Base-by-base conservation (phyloP, 257 asterid species). In the Dorcoceras hygrometricum region DNA sequence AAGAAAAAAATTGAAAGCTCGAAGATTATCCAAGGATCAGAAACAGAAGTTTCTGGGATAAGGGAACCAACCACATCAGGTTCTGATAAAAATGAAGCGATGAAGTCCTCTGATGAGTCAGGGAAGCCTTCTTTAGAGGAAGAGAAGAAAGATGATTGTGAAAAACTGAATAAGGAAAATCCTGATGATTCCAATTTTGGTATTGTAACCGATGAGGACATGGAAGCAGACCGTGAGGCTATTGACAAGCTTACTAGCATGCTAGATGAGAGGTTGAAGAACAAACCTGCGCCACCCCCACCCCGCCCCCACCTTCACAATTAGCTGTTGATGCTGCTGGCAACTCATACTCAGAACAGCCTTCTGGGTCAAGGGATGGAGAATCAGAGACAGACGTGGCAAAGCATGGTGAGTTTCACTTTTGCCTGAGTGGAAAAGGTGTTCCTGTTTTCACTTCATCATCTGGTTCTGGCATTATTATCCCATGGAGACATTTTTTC, bases 221-320 rank as follows among this genome's bases (percentile, higher is more conserved):
- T 76, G 71, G 78, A 81, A 72, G 85, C 86, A 66, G 99, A 94
- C 69, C 75, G 74, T 29, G 95, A 77, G 73, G 91, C 87, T 69
- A 68, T 70, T 76, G 96, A 81, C 66, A 87, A 90, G 82, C 82
- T 94, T 67, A 81, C 75, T 25, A 81, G 75, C 66, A 84, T 94
- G 93, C 62, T 89, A 71, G 97, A 90, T 76, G 99, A 94, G 86
- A 85, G 99, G 75, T 63, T 90, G 82, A 94, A 77, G 83, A 88
- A 69, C 79, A 87, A 76, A 57, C 99, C 97, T 57, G 81, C 87
- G 61, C 97, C 97, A 9, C 99, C 99, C 51, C 99, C 93, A 57
- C 95, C 89, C 99, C 93, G 54, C 95, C 89, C 61, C 83, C 96
- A 16, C 90, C 86, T 31, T 73, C 82, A 19, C 88, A 63, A 62